Conservation (phyloP, 176 grass and related monocot genomes). For the Aechmea fasciata region DNA sequence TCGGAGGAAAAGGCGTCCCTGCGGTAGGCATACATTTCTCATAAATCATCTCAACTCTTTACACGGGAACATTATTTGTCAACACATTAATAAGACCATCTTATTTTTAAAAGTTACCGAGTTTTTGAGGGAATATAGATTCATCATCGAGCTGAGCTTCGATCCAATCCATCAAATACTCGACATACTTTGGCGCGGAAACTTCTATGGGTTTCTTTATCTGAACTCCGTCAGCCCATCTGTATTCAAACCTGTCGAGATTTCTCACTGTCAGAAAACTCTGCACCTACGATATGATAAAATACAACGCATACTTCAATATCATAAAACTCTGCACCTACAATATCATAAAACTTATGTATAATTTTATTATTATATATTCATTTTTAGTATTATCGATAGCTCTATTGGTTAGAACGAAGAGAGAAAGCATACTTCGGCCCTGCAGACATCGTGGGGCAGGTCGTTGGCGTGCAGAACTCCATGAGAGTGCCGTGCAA, state of each 20-base stretch:
- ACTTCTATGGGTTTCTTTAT: slow-evolving; percentile 85
- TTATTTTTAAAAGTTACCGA: slow-evolving; percentile 32
- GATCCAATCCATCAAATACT: slow-evolving; percentile 95
- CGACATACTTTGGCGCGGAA: slow-evolving; percentile 79
- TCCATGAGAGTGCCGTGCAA: slow-evolving; percentile 80
- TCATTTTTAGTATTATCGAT: too few relatives aligned
- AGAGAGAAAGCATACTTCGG: slow-evolving; percentile 43
- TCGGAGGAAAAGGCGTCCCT: slow-evolving; percentile 83
- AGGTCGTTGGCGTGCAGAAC: slow-evolving; percentile 81
- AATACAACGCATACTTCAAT: too few relatives aligned
- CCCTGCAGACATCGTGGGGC: slow-evolving; percentile 85
- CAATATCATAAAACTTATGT: too few relatives aligned
- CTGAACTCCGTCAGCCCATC: slow-evolving; percentile 88
- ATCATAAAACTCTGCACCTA: too few relatives aligned
- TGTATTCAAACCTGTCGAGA: slow-evolving; percentile 66
- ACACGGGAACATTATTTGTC: not conserved
- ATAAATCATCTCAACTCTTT: not conserved
- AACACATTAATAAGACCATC: not conserved
- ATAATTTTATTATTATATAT: too few relatives aligned
- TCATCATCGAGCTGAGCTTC: slow-evolving; percentile 73
- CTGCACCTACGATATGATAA: not conserved
- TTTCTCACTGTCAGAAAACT: not conserved
- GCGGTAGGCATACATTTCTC: not conserved
- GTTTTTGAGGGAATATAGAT: slow-evolving; percentile 77
- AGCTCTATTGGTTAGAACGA: not conserved